Base-by-base conservation (phyloP, 495 filamentous ascomycete genomes). In the Aspergillus ellipticus region DNA sequence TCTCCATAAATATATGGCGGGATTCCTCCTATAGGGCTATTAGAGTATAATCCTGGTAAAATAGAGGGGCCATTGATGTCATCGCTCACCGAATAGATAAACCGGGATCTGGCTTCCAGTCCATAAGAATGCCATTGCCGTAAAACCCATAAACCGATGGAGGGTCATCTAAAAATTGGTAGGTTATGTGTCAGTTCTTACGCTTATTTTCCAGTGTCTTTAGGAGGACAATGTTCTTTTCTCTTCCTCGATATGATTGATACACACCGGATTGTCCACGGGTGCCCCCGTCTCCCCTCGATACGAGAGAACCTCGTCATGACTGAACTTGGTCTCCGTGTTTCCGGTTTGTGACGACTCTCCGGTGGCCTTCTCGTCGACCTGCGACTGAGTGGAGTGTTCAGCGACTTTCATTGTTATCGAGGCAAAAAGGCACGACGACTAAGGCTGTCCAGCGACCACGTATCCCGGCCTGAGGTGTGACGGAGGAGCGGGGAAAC, bases 41-140 rank as follows among this genome's bases (percentile, higher is more conserved):
- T 10, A 54, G 29, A 33, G 35, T 16, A n/a, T 7, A 9, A 24
- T 20, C 15, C 16, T 15, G 17, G 13, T 0, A 9, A 24, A 42
- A 10, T 8, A 5, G 17, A 39, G n/a, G 7, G 7, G 9, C 7
- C 21, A 4, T 39, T 5, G 35, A 21, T 21, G 8, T 2, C 31
- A 17, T 7, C 11, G 41, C 64, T 19, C 60, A 79, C 82, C 82
- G 51, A 83, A 84, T 1, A 86, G 69, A 56, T 85, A 86, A 6
- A 84, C 73, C 0, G 83, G 83, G 46, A 86, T 85, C 57, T 86
- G 83, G 58, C 81, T 84, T 31, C 81, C 83, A 52, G 82, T 84
- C 83, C 82, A 86, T 29, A 87, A 66, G 54, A 87, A 85, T 8
- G 81, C 82, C 82, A 87, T 85, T 37, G 83, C 78, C 13, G 79